Evolutionary conservation across 495 filamentous ascomycete species (phyloP), one percentile per base, ranked within the genome.

Genomic region (Lasiosphaeria hispida): DNA sequence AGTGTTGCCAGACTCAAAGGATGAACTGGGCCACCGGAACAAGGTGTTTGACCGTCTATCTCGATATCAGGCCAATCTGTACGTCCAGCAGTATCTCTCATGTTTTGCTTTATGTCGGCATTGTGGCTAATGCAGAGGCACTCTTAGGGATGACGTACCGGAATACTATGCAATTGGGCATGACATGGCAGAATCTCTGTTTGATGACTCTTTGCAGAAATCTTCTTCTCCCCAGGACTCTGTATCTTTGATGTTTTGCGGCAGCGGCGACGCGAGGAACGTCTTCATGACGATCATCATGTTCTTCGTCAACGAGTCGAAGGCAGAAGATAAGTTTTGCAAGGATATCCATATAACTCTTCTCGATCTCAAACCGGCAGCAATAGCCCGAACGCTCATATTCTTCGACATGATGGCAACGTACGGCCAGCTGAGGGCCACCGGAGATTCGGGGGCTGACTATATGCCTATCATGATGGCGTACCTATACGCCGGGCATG

Each of bases 251-350:
- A 69, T 74, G 54, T 65, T 72, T 40, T 67, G 69, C 49, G 66
- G 69, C 35, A 60, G 69, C 13, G 66, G 66, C 8, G 72, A 75
- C 43, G 69, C 69, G 14, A 62, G 72, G 5, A 47, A 74, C 49
- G 34, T 72, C 43, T 74, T 66, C 49, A 59, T 63, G 23, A 75
- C 72, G 4, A 18, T 71, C 4, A 10, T 48, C 35, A 34, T 17
- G 18, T n/a, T 43, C 9, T 23, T 11, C 19, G 0, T 55, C 17
- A 9, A 60, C 5, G n/a, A 59, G 33, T 55, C 55, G 34, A 60
- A 41, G 0, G n/a, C 14, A 14, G 37, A 41, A 18, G 51, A 59
- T 4, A 48, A 60, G 13, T 40, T 47, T 7, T 44, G 54, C 9
- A 63, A 62, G 39, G 69, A 68, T 40, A 56, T 71, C 39, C 69